phyloP scores from a whole-genome alignment of 345 rosid genomes.

The Linum trigynum region DNA sequence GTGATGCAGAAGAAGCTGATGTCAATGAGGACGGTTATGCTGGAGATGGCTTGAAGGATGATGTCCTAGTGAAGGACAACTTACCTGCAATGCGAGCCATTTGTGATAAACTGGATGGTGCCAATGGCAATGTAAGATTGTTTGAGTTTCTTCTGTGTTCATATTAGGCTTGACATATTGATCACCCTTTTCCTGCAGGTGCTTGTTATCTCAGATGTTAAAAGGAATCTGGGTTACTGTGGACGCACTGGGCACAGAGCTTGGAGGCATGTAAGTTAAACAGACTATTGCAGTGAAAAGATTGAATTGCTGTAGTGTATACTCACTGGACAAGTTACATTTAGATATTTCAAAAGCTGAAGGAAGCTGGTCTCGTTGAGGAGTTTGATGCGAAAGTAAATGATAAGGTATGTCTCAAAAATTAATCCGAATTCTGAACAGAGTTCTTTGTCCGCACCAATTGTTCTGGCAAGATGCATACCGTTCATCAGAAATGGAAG shows the following conservation, averaged over 20 bases:
- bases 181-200: constrained; percentile 46
- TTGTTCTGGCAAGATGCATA: background rate
- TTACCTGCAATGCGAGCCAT: constrained; percentile 73
- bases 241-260: constrained; percentile 58
- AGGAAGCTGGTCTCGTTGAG: constrained; percentile 59
- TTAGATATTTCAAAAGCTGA: constrained; percentile 69
- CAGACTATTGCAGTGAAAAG: background rate
- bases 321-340: constrained; percentile 16
- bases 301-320: constrained; percentile 7
- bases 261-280: constrained; percentile 67
- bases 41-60: constrained; percentile 38
- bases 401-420: constrained; percentile 42
- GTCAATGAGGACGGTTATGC: constrained; percentile 25
- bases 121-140: constrained; percentile 57
- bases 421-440: background rate
- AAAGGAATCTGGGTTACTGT: constrained; percentile 65
- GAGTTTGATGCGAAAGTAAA: constrained; percentile 73
- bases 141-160: background rate
- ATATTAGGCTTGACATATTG: constrained; percentile 13
- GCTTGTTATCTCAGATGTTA: constrained; percentile 81
- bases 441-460: background rate
- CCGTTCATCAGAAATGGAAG: background rate
- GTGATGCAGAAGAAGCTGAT: constrained; percentile 28
- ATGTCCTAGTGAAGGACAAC: constrained; percentile 63
- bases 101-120: constrained; percentile 72